These are phyloP conservation scores for Pseudogymnoascus sp. DNA, from an alignment of 2,329 filamentous ascomycete genomes.

Conservation along the genomic window DNA sequence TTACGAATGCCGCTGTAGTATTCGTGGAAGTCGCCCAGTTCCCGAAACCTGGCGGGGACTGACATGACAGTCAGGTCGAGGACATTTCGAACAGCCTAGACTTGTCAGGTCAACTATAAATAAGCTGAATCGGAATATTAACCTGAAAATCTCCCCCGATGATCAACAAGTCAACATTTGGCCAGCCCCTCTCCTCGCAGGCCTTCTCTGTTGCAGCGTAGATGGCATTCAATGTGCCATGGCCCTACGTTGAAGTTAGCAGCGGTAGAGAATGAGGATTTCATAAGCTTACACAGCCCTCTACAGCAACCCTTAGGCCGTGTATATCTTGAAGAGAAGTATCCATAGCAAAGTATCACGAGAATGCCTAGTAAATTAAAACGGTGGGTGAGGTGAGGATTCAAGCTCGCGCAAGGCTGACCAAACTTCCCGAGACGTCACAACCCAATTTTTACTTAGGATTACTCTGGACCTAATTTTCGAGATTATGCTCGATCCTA, in stretches of 20 bases:
- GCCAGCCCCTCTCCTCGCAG: slow-evolving; percentile 65
- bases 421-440: neutral
- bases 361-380: neutral
- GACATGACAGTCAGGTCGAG: slow-evolving; percentile 82
- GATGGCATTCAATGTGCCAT: slow-evolving; percentile 85
- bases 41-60: slow-evolving; percentile 78
- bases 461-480: neutral
- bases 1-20: slow-evolving; percentile 75
- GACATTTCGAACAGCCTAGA: slow-evolving; percentile 74
- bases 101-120: slow-evolving; percentile 13
- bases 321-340: slow-evolving; percentile 21
- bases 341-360: slow-evolving; percentile 17
- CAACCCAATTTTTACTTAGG: neutral
- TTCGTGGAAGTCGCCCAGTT: slow-evolving; percentile 83
- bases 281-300: slow-evolving; percentile 64
- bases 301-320: slow-evolving; percentile 67
- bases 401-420: neutral
- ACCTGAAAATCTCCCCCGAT: slow-evolving; percentile 96
- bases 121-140: slow-evolving; percentile 16
- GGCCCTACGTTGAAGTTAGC: slow-evolving; percentile 52
- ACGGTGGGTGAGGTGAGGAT: neutral
- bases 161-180: slow-evolving; percentile 77
- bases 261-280: neutral
- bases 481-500: neutral
- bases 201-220: slow-evolving; percentile 68